Conservation (phyloP, 2,329 filamentous ascomycete species). For the Magnaporthiopsis poae region DNA sequence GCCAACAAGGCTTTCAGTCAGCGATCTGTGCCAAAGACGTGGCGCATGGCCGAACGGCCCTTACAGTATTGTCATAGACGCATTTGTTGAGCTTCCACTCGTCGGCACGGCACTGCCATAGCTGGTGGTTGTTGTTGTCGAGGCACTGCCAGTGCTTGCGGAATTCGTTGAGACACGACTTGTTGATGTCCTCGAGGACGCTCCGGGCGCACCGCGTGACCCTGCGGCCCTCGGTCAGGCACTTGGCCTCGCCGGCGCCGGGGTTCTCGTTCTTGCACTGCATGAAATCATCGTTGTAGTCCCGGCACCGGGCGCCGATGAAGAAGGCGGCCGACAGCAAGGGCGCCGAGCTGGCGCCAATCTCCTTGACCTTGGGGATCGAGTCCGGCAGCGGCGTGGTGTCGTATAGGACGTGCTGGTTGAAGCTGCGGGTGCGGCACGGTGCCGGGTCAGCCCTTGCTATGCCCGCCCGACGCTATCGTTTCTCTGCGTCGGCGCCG, state of each 20-base stretch:
- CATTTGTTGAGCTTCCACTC: conserved; percentile 92
- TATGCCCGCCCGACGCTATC: too few relatives aligned
- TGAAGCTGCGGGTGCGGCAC: conserved; percentile 57
- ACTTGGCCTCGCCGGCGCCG: conserved; percentile 84
- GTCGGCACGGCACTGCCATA: conserved; percentile 84
- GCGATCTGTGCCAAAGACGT: neutral
- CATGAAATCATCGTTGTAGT: conserved; percentile 99
- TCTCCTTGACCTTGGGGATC: conserved; percentile 86
- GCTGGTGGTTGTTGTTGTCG: conserved; percentile 93
- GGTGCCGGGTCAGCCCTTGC: neutral
- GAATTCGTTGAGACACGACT: conserved; percentile 84
- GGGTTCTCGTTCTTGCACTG: conserved; percentile 95
- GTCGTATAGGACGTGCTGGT: conserved; percentile 86
- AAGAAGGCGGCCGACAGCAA: conserved; percentile 89
- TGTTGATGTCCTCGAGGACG: conserved; percentile 96
- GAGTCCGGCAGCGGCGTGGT: conserved; percentile 86
- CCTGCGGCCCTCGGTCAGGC: conserved; percentile 89
- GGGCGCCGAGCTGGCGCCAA: conserved; percentile 86
- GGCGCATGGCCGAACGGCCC: conserved; percentile 14
- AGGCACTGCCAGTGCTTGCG: conserved; percentile 89
- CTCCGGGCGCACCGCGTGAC: conserved; percentile 93
- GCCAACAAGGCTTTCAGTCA: neutral
- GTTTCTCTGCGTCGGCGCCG: conserved; percentile 18
- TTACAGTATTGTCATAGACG: conserved; percentile 86
- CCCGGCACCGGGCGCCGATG: conserved; percentile 86